Evolutionary conservation across 192 early-diverging fungal genomes (phyloP), one percentile per base, ranked within the genome.

Genomic region (Rhizophlyctis rosea): DNA sequence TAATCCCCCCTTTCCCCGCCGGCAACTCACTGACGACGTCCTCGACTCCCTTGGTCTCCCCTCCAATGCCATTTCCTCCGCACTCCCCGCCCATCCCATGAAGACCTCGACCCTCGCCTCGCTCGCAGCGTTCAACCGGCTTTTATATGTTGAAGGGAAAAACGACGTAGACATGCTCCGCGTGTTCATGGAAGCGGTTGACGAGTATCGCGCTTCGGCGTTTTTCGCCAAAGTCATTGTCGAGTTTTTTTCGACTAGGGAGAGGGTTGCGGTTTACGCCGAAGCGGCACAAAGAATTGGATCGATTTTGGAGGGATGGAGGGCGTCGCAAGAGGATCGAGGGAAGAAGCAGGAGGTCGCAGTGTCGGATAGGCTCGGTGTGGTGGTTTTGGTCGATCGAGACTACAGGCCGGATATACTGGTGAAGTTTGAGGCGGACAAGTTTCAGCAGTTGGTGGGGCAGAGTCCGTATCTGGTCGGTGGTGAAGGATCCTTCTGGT

Each of bases 271-370:
- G 44, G 44, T 47, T 11, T 47, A 47, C 44, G 44, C 44, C 44
- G 44, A 47, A 47, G 44, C 44, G 44, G 44, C 44, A 47, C 11
- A 47, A 14, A 47, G n/a, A n/a, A 47, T 47, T 47, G 44, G 44
- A 47, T 47, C 44, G n/a, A 47, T 47, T 47, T n/a, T 47, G 44
- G 44, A 47, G n/a, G 44, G n/a, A n/a, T n/a, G 44, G 44, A 47
- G 44, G 44, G 44, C 44, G n/a, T 47, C 44, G 44, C 44, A 47
- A n/a, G 44, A 47, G n/a, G n/a, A n/a, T n/a, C n/a, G n/a, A n/a
- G 44, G 44, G 11, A 47, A 47, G 44, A n/a, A 47, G 44, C 44
- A 47, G 44, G 44, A 47, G 44, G 44, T 47, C 13, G 44, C n/a
- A 11, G n/a, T n/a, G 11, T 47, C 44, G 44, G 44, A 47, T n/a